These are phyloP conservation scores for Pseudophaeomoniella oleicola DNA, from an alignment of 2,329 filamentous ascomycete species.

Conservation along the genomic window DNA sequence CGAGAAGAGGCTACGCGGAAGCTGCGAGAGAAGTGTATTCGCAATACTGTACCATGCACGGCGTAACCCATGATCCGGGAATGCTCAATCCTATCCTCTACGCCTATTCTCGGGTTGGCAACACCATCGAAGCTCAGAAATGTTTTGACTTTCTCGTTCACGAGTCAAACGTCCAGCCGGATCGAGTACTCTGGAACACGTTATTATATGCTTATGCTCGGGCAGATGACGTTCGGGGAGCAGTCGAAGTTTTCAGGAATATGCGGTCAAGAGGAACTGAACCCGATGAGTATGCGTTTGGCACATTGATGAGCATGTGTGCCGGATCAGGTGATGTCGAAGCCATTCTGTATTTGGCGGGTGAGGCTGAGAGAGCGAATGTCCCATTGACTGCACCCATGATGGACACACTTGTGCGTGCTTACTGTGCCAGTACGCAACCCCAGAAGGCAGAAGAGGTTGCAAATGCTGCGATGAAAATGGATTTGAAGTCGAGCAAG, in stretches of 20 bases:
- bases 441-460: conserved; percentile 43
- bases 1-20: conserved; percentile 29
- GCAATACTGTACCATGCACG: conserved; percentile 22
- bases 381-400: conserved; percentile 42
- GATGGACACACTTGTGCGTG: conserved; percentile 51
- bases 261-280: conserved; percentile 34
- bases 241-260: conserved; percentile 47
- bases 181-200: conserved; percentile 57
- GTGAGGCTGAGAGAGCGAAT: conserved; percentile 40
- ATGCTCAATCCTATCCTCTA: conserved; percentile 47
- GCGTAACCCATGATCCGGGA: conserved; percentile 16
- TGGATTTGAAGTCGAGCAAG: conserved; percentile 35
- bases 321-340: conserved; percentile 60
- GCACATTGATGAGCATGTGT: conserved; percentile 58
- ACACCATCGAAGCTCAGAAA: conserved; percentile 42
- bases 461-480: conserved; percentile 39
- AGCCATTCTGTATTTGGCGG: conserved; percentile 50
- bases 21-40: conserved; percentile 31
- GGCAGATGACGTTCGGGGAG: conserved; percentile 51
- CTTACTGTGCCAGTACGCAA: conserved; percentile 45
- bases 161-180: conserved; percentile 42
- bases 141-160: conserved; percentile 48
- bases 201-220: conserved; percentile 57
- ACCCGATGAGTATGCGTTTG: conserved; percentile 53
- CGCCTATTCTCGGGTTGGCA: conserved; percentile 54